These are phyloP conservation scores for Trebouxia sp. DNA, from an alignment of 139 green algal species.

Conservation along the genomic window DNA sequence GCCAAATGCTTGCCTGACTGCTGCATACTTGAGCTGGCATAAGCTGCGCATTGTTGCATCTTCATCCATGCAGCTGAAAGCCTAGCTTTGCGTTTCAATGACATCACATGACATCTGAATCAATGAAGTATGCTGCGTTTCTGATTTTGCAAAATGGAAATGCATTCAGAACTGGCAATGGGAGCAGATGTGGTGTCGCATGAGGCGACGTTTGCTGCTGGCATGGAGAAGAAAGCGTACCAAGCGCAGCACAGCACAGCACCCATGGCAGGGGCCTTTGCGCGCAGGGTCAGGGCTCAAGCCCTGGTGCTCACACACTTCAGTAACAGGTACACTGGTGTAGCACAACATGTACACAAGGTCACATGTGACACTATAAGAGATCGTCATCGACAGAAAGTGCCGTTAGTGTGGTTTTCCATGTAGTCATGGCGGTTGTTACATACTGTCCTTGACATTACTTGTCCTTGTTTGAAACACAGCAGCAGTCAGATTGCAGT, in stretches of 20 bases:
- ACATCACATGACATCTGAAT: too few relatives aligned
- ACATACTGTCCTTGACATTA: too few relatives aligned
- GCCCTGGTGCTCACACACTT: slow-evolving; percentile 95
- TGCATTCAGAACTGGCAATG: slow-evolving; percentile 2
- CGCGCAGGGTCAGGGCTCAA: slow-evolving; percentile 63
- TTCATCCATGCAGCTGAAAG: too few relatives aligned
- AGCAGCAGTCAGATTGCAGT: too few relatives aligned
- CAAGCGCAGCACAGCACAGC: slow-evolving; percentile 89
- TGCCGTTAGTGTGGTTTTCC: neutral
- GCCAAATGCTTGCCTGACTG: too few relatives aligned
- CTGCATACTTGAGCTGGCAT: too few relatives aligned
- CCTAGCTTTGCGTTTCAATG: too few relatives aligned
- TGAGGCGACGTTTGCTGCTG: slow-evolving; percentile 85
- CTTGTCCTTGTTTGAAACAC: too few relatives aligned
- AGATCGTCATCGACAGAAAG: neutral
- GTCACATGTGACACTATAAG: neutral
- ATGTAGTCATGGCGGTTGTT: neutral
- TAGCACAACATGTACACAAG: neutral
- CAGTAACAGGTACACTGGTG: slow-evolving; percentile 67
- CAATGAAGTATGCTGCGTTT: too few relatives aligned
- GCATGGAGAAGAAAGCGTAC: slow-evolving; percentile 77
- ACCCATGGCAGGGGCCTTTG: slow-evolving; percentile 88
- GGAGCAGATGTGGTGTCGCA: slow-evolving; percentile 83
- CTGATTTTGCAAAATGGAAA: neutral
- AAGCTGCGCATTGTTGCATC: too few relatives aligned